Percentiles rank a stretch among this genome's conserved stretches.
Evolutionary conservation across 208 protist species (phyloP).

Genomic region (Crithidia mellificae): DNA sequence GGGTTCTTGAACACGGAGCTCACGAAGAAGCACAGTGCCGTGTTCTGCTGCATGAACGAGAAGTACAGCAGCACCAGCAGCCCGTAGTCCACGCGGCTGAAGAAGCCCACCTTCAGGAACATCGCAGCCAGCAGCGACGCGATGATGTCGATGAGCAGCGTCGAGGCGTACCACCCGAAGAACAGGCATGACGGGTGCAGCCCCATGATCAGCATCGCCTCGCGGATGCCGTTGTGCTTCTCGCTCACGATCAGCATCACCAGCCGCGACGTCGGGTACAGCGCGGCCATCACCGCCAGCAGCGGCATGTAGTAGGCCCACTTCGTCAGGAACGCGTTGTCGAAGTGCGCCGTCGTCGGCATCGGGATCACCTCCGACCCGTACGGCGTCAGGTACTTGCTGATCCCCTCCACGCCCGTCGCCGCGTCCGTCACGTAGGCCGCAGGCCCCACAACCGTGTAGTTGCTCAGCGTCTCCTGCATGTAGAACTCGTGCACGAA

Average conservation of each 20-base stretch:
- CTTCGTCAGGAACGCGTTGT: conserved; percentile 57
- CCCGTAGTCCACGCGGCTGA: conserved; percentile 53
- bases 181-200: conserved; percentile 72
- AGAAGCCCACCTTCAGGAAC: conserved; percentile 65
- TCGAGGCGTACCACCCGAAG: conserved; percentile 68
- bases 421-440: conserved; percentile 10
- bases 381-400: conserved; percentile 41
- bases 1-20: conserved; percentile 81
- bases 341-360: conserved; percentile 44
- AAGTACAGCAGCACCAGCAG: conserved; percentile 79
- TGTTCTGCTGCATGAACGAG: conserved; percentile 74
- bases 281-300: conserved; percentile 62
- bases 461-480: conserved; percentile 16
- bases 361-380: conserved; percentile 54
- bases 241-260: conserved; percentile 76
- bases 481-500: conserved; percentile 70
- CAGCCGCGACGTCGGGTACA: conserved; percentile 73
- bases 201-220: conserved; percentile 91
- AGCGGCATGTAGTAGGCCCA: conserved; percentile 82
- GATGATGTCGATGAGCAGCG: conserved; percentile 61
- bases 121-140: conserved; percentile 55
- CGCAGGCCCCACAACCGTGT: conserved; percentile 10
- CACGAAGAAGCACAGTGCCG: conserved; percentile 67
- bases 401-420: conserved; percentile 34
- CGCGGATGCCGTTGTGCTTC: conserved; percentile 75